Percentiles rank a stretch among this genome's conserved stretches.
Conservation (phyloP, 31 red algal species). For the Endocladia muricata region DNA sequence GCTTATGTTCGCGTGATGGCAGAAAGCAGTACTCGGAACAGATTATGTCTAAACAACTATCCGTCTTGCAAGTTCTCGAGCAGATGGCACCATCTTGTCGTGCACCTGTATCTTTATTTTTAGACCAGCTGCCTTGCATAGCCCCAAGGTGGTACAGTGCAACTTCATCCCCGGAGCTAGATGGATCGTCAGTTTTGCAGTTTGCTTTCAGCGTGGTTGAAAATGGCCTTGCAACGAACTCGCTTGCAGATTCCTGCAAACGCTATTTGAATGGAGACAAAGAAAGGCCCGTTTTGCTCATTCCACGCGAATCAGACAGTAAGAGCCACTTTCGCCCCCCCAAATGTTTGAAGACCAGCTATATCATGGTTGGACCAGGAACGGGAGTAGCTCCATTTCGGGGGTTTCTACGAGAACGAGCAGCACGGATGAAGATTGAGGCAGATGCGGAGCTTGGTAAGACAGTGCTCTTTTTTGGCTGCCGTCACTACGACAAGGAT, state of each 20-base stretch:
- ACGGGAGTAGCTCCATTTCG: constrained; percentile 89
- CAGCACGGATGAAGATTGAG: not conserved
- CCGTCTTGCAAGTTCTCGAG: constrained; percentile 45
- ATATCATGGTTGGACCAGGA: constrained; percentile 90
- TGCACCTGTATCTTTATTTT: constrained; percentile 54
- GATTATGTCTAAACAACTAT: constrained; percentile 26
- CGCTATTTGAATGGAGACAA: not conserved
- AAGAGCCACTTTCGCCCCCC: constrained; percentile 74
- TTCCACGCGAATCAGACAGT: constrained; percentile 58
- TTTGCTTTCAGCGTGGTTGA: constrained; percentile 66
- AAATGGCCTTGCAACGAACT: constrained; percentile 39
- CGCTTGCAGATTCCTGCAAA: constrained; percentile 24
- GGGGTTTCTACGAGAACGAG: constrained; percentile 70
- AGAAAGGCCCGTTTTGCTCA: constrained; percentile 16
- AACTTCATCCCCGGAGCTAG: constrained; percentile 65
- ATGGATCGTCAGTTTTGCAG: constrained; percentile 31
- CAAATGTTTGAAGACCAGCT: constrained; percentile 41
- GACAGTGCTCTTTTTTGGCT: constrained; percentile 80
- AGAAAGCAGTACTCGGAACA: constrained; percentile 53
- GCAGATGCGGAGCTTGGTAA: not conserved
- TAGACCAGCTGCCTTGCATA: constrained; percentile 71
- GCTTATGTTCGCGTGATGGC: constrained; percentile 56
- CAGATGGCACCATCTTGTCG: constrained; percentile 56
- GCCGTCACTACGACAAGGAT: constrained; percentile 56
- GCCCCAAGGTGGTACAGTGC: constrained; percentile 82